Evolutionary conservation across 139 green algal species (phyloP).

Genomic region (Picochlorum costavermella): DNA sequence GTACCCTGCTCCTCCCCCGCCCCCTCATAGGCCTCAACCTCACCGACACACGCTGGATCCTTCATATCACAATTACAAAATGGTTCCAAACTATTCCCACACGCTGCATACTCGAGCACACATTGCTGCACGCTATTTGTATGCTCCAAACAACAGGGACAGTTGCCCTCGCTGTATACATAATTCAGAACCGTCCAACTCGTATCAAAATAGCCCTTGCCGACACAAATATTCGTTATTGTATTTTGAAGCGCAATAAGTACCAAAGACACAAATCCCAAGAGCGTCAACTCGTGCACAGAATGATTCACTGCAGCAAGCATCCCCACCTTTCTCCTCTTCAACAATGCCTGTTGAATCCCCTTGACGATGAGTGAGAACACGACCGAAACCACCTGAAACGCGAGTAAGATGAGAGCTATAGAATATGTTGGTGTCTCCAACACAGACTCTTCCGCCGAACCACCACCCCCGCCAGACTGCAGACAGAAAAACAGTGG

Average conservation of each 20-base stretch:
- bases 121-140: slow-evolving; percentile 5
- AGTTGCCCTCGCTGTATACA: not conserved
- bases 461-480: not conserved
- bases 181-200: not conserved
- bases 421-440: slow-evolving; percentile 4
- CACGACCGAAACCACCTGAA: slow-evolving; percentile 4
- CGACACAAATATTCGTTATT: slow-evolving; percentile 8
- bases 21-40: not conserved
- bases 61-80: slow-evolving; percentile 14
- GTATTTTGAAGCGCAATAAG: slow-evolving; percentile 8
- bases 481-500: not conserved
- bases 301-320: slow-evolving; percentile 1
- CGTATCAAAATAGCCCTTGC: not conserved
- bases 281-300: slow-evolving; percentile 6
- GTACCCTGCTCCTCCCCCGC: too few relatives aligned
- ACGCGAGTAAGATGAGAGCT: not conserved
- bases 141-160: not conserved
- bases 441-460: not conserved
- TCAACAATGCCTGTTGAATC: not conserved
- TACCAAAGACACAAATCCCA: slow-evolving; percentile 8
- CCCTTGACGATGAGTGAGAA: slow-evolving; percentile 2
- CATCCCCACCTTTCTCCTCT: not conserved
- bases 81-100: slow-evolving; percentile 2
- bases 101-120: slow-evolving; percentile 2
- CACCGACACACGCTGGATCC: slow-evolving; percentile 2